Conservation (phyloP, 1,284 basidiomycete genomes). For the Ceratobasidium sp. region DNA sequence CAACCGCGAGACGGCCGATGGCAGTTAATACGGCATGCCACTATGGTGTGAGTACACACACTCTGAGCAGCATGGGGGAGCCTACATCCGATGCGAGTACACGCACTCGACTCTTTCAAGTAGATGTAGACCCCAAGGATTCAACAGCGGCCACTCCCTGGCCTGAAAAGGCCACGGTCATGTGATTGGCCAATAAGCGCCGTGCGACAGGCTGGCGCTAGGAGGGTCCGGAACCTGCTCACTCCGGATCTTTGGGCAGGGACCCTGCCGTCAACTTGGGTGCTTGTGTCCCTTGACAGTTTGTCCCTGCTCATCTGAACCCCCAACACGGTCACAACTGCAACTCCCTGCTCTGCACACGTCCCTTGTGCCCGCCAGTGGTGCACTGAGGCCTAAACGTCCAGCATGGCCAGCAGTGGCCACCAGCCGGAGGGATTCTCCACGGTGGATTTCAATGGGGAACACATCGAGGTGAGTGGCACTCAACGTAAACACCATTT, state of each 20-base stretch:
- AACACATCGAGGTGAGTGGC: constrained; percentile 31
- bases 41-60: no score
- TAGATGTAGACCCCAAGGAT: no score
- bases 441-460: constrained; percentile 34
- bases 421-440: constrained; percentile 27
- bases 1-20: no score
- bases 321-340: constrained; percentile 30
- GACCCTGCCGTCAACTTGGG: constrained; percentile 41
- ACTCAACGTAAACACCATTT: constrained; percentile 15
- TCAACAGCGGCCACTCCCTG: no score
- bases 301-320: constrained; percentile 38
- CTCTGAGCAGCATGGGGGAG: no score
- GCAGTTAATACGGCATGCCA: no score
- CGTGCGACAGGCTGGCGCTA: no score
- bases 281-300: constrained; percentile 21
- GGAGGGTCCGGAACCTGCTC: no score
- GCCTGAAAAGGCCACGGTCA: no score
- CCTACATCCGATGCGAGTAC: no score
- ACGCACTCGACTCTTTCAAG: no score
- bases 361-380: constrained; percentile 28
- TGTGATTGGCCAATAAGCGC: no score
- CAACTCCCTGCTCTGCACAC: constrained; percentile 23
- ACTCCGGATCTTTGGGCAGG: constrained; percentile 7
- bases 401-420: constrained; percentile 33
- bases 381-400: constrained; percentile 32